phyloP scores from a whole-genome alignment of 306 rosid species.

The Arachis stenosperma region DNA sequence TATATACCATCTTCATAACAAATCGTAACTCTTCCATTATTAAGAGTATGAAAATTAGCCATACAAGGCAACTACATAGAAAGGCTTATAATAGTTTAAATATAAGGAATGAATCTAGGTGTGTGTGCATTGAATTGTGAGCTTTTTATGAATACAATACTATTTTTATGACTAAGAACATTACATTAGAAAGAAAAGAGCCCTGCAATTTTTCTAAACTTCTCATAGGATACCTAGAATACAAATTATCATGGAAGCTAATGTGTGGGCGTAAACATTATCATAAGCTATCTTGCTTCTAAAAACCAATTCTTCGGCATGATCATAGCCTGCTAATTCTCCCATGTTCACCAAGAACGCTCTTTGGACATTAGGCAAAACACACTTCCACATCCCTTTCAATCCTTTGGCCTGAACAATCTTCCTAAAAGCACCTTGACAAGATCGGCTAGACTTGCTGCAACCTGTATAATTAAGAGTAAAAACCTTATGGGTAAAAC shows the following conservation, averaged over 20 bases:
- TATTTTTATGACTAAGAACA: conserved; percentile 19
- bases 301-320: conserved; percentile 72
- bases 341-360: conserved; percentile 96
- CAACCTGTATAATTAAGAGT: conserved; percentile 58
- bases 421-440: conserved; percentile 84
- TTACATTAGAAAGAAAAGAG: conserved; percentile 66
- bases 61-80: background rate
- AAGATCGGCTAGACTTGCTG: conserved; percentile 97
- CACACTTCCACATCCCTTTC: conserved; percentile 83
- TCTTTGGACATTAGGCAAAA: conserved; percentile 80
- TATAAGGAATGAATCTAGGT: background rate
- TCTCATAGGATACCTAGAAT: conserved; percentile 92
- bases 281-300: conserved; percentile 61
- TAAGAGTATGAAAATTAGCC: background rate
- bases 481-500: conserved; percentile 21
- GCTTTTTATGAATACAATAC: conserved; percentile 33
- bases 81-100: conserved; percentile 1
- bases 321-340: conserved; percentile 84
- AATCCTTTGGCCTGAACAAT: conserved; percentile 69
- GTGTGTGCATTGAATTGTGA: conserved; percentile 9
- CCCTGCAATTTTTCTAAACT: conserved; percentile 76
- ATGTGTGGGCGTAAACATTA: conserved; percentile 71
- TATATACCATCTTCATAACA: background rate
- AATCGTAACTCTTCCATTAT: background rate
- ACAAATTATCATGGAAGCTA: conserved; percentile 89